Evolutionary conservation across 2,329 filamentous ascomycete genomes (phyloP), one percentile per base, ranked within the genome.

Genomic region (Cordyceps cateniannulata): DNA sequence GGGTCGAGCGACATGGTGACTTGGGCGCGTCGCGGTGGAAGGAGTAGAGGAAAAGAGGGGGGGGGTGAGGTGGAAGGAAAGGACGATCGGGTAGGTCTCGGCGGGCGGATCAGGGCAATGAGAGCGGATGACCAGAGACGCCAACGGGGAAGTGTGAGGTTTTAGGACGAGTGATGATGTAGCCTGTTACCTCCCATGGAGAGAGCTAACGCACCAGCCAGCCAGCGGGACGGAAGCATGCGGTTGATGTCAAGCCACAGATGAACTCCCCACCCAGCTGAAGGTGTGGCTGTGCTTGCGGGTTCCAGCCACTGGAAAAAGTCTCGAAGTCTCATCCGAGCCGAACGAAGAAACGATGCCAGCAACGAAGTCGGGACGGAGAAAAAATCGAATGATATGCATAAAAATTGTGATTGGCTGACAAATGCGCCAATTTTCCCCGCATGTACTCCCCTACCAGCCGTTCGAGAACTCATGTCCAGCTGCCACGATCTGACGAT

Each of bases 1-100:
- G 91, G 89, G 73, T 97, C 92, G 75, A 96, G 85, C 73, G 92
- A 93, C 93, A 97, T 97, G 68, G 59, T 70, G 69, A 64, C 64
- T 18, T 6, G 62, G 18, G 58, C 64, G 62, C 47, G 68, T 69
- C 67, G 68, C 67, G 59, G 67, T 25, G 38, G 45, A 25, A 52
- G 35, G 52, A 20, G 52, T 24, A 16, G 25, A 42, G 48, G 60
- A 49, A 27, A 59, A 5, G n/a, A 40, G 44, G 32, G 27, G 45
- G 42, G 49, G 62, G 56, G 42, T 61, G 48, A 52, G 59, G 52
- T 18, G 38, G 52, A 56, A n/a, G 53, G 49, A 45, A 54, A 16
- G 42, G 12, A 22, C 59, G 58, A 48, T 53, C 60, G 58, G 56
- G 54, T 48, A 35, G 18, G 38, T 61, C 32, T 64, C 59, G 60